Base-by-base conservation (phyloP, 768 basidiomycete species). In the Pleurotus tuoliensis region DNA sequence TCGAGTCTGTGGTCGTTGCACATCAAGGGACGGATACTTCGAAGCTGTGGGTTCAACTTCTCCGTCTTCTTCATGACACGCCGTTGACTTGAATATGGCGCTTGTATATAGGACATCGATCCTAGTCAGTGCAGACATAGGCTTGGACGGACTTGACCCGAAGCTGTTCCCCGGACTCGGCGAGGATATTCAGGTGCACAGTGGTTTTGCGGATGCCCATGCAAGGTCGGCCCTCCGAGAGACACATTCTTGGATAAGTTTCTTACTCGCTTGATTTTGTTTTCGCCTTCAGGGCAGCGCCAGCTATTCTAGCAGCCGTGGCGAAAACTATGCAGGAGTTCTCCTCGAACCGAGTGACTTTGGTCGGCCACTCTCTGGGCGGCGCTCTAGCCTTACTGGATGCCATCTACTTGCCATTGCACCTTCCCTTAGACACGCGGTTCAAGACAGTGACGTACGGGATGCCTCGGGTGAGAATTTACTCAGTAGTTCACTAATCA, bases 371-470 rank as follows among this genome's bases (percentile, higher is more conserved):
- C 56, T 77, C 76, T 39, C 69, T 82, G 15, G 80, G 81, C 48
- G 83, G 75, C 27, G 83, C 82, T 1, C 66, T 86, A 48, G 69
- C 82, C 5, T 71, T 86, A 11, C 72, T 87, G 12, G 82, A 86
- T 55, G 70, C 78, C 8, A 71, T 86, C 39, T 84, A 78, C 61
- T 73, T 87, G 18, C 77, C 77, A 5, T 65, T 82, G 22, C 78
- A 82, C 61, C 67, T 85, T 39, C 68, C 74, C 47, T 70, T 70
- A 1, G 66, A 72, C 15, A 67, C 66, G 8, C n/a, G 25, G 8
- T 72, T 76, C 62, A 68, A 56, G 40, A 66, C 66, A 5, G 64
- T 77, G 49, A 67, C 66, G 8, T 81, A 78, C 53, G 79, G 77
- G 4, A 63, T 77, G 64, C 77, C 78, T 20, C 65, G 78, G 34